phyloP scores from a whole-genome alignment of 352 stramenopile species.

The Globisporangium paddicum region DNA sequence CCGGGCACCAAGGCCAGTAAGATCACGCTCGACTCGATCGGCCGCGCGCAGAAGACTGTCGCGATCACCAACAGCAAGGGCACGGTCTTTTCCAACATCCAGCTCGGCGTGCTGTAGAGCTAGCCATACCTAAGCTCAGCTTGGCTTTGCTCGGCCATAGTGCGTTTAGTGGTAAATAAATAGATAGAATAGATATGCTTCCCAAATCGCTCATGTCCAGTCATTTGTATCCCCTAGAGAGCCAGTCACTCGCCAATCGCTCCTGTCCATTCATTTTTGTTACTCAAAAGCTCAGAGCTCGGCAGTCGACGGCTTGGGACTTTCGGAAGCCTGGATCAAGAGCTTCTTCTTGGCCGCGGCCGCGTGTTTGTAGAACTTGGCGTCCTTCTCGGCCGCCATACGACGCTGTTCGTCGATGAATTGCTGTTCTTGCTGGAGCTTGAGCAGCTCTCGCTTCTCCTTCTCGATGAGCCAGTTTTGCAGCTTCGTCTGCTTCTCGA shows the following conservation, averaged over 20 bases:
- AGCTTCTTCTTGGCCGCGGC: constrained; percentile 72
- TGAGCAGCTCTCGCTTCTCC: constrained; percentile 76
- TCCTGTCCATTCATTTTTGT: constrained; percentile 10
- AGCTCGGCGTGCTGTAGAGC: constrained; percentile 35
- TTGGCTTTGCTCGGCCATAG: neutral
- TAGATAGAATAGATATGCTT: constrained; percentile 14
- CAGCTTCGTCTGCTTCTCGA: constrained; percentile 88
- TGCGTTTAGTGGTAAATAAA: constrained; percentile 14
- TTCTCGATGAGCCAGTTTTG: constrained; percentile 90
- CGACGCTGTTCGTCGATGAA: constrained; percentile 71
- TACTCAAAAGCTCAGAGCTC: constrained; percentile 14
- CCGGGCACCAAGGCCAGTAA: constrained; percentile 30
- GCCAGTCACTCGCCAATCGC: no score
- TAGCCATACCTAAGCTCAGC: neutral
- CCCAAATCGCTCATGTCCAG: constrained; percentile 4
- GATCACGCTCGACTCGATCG: constrained; percentile 52
- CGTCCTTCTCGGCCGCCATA: constrained; percentile 56
- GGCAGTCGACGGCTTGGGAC: constrained; percentile 23
- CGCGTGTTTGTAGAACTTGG: constrained; percentile 75
- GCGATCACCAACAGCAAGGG: constrained; percentile 47
- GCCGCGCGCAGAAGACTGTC: constrained; percentile 67
- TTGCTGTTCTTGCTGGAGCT: constrained; percentile 75
- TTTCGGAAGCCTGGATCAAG: constrained; percentile 11
- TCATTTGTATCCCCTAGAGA: neutral
- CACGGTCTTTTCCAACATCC: constrained; percentile 69